Evolutionary conservation across 2,329 filamentous ascomycete species (phyloP).

Genomic region (Rosellinia necatrix): DNA sequence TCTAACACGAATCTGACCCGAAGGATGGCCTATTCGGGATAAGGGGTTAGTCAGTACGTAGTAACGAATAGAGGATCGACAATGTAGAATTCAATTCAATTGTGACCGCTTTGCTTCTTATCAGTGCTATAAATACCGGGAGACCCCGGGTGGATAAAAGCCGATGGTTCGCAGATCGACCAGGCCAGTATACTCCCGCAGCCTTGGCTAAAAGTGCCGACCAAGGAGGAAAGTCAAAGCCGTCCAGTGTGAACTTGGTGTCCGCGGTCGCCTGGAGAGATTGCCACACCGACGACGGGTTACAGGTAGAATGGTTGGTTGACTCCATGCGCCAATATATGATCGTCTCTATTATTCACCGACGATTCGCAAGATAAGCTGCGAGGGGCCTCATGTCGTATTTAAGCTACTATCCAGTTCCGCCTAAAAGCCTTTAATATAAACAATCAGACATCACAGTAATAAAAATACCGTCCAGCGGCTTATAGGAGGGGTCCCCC

Average conservation of each 20-base stretch:
- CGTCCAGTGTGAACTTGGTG: too few species aligned
- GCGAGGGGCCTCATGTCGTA: conserved; percentile 13
- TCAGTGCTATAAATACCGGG: too few species aligned
- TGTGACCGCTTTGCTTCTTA: too few species aligned
- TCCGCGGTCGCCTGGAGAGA: background rate
- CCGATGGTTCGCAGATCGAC: background rate
- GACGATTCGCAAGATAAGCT: conserved; percentile 27
- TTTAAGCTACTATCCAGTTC: conserved; percentile 15
- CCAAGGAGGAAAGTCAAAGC: background rate
- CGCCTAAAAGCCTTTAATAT: conserved; percentile 32
- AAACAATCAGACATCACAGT: conserved; percentile 21
- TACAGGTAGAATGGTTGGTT: background rate
- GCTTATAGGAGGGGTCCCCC: conserved; percentile 19
- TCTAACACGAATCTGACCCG: too few species aligned
- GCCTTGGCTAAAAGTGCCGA: conserved; percentile 8
- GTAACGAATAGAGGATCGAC: too few species aligned
- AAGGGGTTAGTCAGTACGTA: too few species aligned
- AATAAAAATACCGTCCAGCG: conserved; percentile 16
- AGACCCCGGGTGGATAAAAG: too few species aligned
- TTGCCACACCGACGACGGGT: background rate
- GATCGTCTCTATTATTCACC: conserved; percentile 4
- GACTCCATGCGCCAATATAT: conserved; percentile 6
- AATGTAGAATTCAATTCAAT: too few species aligned
- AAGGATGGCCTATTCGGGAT: too few species aligned
- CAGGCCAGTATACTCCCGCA: background rate